Conservation (phyloP, 768 basidiomycete genomes). For the Podaxis rugospora region DNA sequence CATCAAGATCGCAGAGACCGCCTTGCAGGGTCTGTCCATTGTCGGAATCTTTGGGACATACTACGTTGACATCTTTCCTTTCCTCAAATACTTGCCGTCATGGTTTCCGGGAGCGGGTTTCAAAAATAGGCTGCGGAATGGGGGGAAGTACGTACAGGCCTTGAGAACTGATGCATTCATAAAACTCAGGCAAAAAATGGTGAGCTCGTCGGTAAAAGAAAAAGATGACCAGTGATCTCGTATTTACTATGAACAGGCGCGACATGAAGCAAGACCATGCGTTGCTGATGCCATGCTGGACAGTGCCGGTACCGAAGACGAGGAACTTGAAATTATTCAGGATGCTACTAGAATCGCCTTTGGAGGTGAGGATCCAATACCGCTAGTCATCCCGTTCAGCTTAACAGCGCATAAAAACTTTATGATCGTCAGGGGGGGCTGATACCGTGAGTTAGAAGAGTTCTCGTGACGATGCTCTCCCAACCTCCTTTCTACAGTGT, state of each 20-base stretch:
- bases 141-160: constrained; percentile 13
- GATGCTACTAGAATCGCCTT: constrained; percentile 5
- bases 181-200: constrained; percentile 15
- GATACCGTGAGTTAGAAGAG: neutral
- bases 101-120: constrained; percentile 23
- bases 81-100: constrained; percentile 19
- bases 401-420: no score
- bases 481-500: neutral
- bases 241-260: neutral
- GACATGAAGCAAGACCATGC: neutral
- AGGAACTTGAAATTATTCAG: neutral
- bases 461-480: neutral
- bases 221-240: neutral
- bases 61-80: constrained; percentile 29
- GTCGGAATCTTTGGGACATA: constrained; percentile 22
- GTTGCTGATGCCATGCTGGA: neutral
- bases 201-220: neutral
- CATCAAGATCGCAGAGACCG: constrained; percentile 22
- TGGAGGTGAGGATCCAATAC: neutral
- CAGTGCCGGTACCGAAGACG: neutral
- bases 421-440: no score
- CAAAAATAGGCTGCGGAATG: constrained; percentile 5
- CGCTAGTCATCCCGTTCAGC: neutral
- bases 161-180: constrained; percentile 15
- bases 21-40: constrained; percentile 21